A percentile compares a stretch with the other conserved stretches of the same genome.
phyloP scores from a whole-genome alignment of 352 stramenopile genomes.

The Globisporangium acanthophoron region DNA sequence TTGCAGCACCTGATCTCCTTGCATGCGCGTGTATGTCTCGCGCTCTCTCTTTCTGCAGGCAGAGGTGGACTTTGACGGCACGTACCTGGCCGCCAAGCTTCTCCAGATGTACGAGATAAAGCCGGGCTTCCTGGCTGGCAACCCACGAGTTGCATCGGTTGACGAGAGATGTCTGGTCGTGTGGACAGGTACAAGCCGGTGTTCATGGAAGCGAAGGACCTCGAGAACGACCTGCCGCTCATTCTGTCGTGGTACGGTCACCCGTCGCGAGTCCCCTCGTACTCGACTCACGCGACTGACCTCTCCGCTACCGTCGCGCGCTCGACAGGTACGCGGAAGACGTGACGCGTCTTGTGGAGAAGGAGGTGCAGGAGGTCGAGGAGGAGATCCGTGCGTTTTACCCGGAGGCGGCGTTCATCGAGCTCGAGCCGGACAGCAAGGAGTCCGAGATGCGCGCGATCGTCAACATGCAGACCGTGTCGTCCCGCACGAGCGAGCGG shows the following conservation, averaged over 20 bases:
- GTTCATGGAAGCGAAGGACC: slow-evolving; percentile 87
- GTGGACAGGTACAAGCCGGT: slow-evolving; percentile 86
- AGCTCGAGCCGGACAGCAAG: slow-evolving; percentile 95
- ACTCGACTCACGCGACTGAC: not conserved
- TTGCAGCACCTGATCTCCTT: not conserved
- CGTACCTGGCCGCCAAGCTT: slow-evolving; percentile 95
- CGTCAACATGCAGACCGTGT: slow-evolving; percentile 76
- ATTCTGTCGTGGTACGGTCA: slow-evolving; percentile 89
- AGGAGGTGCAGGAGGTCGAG: slow-evolving; percentile 96
- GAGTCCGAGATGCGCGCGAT: slow-evolving; percentile 85
- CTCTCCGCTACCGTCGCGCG: not conserved
- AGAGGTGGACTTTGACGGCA: slow-evolving; percentile 99
- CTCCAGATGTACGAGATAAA: slow-evolving; percentile 60
- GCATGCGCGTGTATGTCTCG: not conserved
- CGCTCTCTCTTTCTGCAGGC: slow-evolving; percentile 47
- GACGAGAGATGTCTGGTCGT: not conserved
- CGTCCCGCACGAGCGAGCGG: slow-evolving; percentile 75
- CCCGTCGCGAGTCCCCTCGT: not conserved
- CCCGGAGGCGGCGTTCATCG: slow-evolving; percentile 95
- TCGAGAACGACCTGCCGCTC: slow-evolving; percentile 91
- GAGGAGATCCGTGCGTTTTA: slow-evolving; percentile 90
- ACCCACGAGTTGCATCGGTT: not conserved
- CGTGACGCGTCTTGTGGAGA: slow-evolving; percentile 94
- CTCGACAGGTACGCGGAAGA: slow-evolving; percentile 88
- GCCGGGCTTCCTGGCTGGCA: too few species aligned